phyloP scores from a whole-genome alignment of 768 basidiomycete species.

The Lentinula sp. region DNA sequence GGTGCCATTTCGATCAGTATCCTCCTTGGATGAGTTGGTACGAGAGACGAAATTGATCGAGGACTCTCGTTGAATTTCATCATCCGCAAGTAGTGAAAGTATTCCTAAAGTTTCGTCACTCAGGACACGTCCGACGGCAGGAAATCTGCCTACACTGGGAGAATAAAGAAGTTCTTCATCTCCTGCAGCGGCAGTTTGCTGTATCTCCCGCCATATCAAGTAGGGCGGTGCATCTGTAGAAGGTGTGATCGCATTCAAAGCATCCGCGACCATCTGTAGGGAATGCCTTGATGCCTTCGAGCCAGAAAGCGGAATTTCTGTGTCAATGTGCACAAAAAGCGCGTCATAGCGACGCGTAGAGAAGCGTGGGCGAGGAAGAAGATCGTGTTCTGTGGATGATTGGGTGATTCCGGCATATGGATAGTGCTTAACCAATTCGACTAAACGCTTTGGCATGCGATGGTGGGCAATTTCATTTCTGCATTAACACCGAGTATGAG shows the following conservation, averaged over 20 bases:
- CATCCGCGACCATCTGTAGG: conserved; percentile 55
- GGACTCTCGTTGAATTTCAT: conserved; percentile 31
- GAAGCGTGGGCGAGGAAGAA: conserved; percentile 61
- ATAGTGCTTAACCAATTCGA: conserved; percentile 65
- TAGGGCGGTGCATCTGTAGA: neutral
- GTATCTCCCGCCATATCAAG: conserved; percentile 51
- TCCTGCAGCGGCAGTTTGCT: conserved; percentile 24
- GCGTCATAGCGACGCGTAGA: conserved; percentile 62
- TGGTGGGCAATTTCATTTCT: conserved; percentile 55
- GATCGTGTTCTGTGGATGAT: conserved; percentile 26
- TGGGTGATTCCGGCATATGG: conserved; percentile 43
- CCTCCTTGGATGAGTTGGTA: neutral
- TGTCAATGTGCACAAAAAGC: conserved; percentile 61
- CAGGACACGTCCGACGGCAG: conserved; percentile 47
- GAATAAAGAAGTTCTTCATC: conserved; percentile 22
- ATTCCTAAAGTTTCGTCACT: conserved; percentile 61
- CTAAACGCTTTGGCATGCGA: conserved; percentile 62
- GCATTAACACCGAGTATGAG: conserved; percentile 6
- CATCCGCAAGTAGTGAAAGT: conserved; percentile 13
- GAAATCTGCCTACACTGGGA: conserved; percentile 27
- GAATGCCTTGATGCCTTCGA: conserved; percentile 43
- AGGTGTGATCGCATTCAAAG: conserved; percentile 34
- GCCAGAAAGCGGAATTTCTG: conserved; percentile 36
- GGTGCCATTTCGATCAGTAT: neutral
- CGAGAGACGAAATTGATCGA: conserved; percentile 27